phyloP scores from a whole-genome alignment of 441 rosid species.

The Gossypium lobatum region DNA sequence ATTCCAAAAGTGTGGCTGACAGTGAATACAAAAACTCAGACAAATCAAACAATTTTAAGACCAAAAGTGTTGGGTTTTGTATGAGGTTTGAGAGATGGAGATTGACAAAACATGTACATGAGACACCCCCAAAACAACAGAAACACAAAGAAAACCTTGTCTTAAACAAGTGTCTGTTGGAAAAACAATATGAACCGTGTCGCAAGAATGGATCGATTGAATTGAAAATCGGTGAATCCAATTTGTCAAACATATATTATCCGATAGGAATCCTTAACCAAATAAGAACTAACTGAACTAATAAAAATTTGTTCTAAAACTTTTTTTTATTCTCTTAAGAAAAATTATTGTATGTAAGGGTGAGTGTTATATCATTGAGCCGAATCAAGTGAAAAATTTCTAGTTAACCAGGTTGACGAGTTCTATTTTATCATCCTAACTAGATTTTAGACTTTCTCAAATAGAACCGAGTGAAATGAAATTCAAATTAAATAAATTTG shows the following conservation, averaged over 20 bases:
- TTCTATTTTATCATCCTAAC: no score
- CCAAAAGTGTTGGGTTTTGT: neutral
- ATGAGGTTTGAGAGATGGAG: neutral
- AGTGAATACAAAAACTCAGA: neutral
- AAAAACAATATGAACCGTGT: neutral
- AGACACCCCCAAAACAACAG: neutral
- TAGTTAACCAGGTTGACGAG: no score
- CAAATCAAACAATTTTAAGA: neutral
- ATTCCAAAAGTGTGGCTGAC: neutral
- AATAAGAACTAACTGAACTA: neutral
- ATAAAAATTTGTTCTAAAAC: neutral
- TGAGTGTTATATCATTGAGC: no score
- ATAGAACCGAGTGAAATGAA: no score
- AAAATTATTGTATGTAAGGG: no score
- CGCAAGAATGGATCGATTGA: neutral
- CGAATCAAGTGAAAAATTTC: no score
- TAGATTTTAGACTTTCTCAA: no score
- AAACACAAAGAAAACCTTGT: neutral
- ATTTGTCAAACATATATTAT: no score
- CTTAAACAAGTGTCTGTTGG: neutral
- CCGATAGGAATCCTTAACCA: neutral
- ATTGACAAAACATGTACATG: neutral
- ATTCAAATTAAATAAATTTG: no score
- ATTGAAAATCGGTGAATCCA: neutral
- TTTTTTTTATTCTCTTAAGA: no score